Conservation (phyloP, 2,329 filamentous ascomycete species). For the Cladosporium sp. region DNA sequence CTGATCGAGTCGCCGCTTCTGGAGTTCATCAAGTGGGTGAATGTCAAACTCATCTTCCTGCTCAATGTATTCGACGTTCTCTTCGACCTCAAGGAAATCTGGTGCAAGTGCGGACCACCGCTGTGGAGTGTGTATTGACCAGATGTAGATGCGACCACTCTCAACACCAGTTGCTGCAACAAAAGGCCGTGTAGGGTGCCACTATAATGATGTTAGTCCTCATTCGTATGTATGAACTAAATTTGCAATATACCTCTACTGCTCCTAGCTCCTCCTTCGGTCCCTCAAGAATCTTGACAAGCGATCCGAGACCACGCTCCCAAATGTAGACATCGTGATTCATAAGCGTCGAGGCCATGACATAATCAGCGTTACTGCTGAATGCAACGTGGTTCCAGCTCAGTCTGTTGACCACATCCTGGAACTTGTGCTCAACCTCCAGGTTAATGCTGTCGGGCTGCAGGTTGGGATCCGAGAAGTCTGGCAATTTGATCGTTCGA, state of each 20-base stretch:
- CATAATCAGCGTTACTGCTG: conserved; percentile 89
- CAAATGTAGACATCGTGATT: conserved; percentile 98
- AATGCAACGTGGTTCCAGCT: conserved; percentile 98
- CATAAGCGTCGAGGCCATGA: conserved; percentile 94
- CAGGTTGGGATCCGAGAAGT: conserved; percentile 59
- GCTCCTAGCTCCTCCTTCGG: conserved; percentile 94
- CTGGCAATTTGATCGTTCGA: conserved; percentile 83
- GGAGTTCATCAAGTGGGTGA: conserved; percentile 89
- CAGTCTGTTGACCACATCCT: conserved; percentile 90
- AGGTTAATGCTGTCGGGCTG: conserved; percentile 83
- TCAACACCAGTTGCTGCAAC: conserved; percentile 90
- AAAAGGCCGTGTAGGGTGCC: conserved; percentile 85
- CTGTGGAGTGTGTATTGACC: conserved; percentile 92
- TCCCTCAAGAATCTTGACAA: conserved; percentile 95
- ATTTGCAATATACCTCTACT: conserved; percentile 55
- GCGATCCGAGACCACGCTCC: conserved; percentile 87
- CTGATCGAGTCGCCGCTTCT: conserved; percentile 80
- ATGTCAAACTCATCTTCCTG: conserved; percentile 97
- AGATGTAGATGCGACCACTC: conserved; percentile 88
- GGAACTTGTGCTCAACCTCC: conserved; percentile 94
- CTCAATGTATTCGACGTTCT: conserved; percentile 96
- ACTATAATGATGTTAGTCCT: conserved; percentile 38
- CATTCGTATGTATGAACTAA: background rate
- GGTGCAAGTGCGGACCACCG: conserved; percentile 96
- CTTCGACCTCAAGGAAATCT: conserved; percentile 95